Conservation (phyloP, 2,329 filamentous ascomycete species). For the Colletotrichum godetiae region DNA sequence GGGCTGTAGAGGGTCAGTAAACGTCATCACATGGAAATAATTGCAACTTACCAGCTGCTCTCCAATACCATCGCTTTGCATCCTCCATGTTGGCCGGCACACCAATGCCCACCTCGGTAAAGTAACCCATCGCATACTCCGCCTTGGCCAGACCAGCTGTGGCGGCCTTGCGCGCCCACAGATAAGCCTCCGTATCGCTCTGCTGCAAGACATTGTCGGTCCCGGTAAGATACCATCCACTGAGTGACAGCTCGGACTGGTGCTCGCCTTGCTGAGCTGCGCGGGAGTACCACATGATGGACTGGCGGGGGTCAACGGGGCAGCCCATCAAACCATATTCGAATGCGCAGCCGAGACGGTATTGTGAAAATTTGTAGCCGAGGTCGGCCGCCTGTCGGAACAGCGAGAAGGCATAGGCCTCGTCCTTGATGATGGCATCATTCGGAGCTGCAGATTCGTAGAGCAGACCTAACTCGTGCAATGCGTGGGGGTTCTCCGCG, state of each 20-base stretch:
- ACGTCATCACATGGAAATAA: not conserved
- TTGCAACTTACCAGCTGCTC: slow-evolving; percentile 86
- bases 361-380: slow-evolving; percentile 96
- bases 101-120: slow-evolving; percentile 94
- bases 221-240: slow-evolving; percentile 96
- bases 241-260: slow-evolving; percentile 86
- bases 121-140: slow-evolving; percentile 98
- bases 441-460: slow-evolving; percentile 74
- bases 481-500: slow-evolving; percentile 89
- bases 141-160: slow-evolving; percentile 90
- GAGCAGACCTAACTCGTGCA: slow-evolving; percentile 84
- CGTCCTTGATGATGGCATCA: slow-evolving; percentile 83
- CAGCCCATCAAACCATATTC: slow-evolving; percentile 90
- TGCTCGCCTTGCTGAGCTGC: slow-evolving; percentile 95
- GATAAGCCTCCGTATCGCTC: slow-evolving; percentile 94
- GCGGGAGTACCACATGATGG: slow-evolving; percentile 93
- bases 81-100: slow-evolving; percentile 88
- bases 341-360: slow-evolving; percentile 85
- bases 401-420: slow-evolving; percentile 81
- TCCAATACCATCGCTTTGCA: slow-evolving; percentile 97
- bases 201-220: slow-evolving; percentile 88
- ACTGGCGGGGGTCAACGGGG: slow-evolving; percentile 83
- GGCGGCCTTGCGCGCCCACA: slow-evolving; percentile 96
- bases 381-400: slow-evolving; percentile 88
- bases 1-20: slow-evolving; percentile 68